Percentiles rank a stretch among this genome's conserved stretches.
Conservation (phyloP, 106 monocot genomes). For the Chionographis japonica region DNA sequence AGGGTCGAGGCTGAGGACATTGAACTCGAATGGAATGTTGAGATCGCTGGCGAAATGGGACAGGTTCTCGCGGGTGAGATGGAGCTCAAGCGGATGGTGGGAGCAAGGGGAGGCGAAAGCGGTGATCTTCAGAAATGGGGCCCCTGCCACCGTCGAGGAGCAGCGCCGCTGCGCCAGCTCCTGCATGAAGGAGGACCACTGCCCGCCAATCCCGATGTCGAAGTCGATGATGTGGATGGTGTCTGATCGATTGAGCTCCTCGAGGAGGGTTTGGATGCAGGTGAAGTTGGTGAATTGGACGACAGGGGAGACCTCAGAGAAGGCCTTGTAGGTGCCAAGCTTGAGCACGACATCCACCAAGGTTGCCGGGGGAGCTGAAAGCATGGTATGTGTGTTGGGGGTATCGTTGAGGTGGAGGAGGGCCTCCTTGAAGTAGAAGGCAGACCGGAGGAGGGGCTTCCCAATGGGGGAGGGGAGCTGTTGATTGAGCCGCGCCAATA, state of each 20-base stretch:
- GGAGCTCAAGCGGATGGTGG: conserved; percentile 69
- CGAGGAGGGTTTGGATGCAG: conserved; percentile 64
- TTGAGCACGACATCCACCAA: conserved; percentile 65
- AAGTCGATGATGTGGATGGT: conserved; percentile 84
- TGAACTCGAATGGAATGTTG: conserved; percentile 71
- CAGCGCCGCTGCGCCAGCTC: conserved; percentile 66
- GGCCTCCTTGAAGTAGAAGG: conserved; percentile 89
- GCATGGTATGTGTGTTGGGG: not conserved
- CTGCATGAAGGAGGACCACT: conserved; percentile 90
- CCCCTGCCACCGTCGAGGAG: conserved; percentile 2
- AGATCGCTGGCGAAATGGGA: conserved; percentile 65
- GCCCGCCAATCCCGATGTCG: conserved; percentile 80
- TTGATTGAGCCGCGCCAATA: conserved; percentile 99
- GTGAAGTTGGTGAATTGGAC: conserved; percentile 89
- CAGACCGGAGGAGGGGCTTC: conserved; percentile 69
- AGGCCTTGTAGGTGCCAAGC: conserved; percentile 73
- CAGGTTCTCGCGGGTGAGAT: conserved; percentile 67
- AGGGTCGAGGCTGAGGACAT: conserved; percentile 48
- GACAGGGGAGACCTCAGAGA: conserved; percentile 76
- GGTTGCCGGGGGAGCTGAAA: conserved; percentile 10
- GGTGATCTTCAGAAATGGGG: conserved; percentile 56
- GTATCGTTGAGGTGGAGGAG: conserved; percentile 24
- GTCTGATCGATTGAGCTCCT: conserved; percentile 44
- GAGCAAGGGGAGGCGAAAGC: conserved; percentile 54
- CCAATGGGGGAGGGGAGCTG: conserved; percentile 63